phyloP scores from a whole-genome alignment of 2,329 filamentous ascomycete species.

The Rosellinia necatrix region DNA sequence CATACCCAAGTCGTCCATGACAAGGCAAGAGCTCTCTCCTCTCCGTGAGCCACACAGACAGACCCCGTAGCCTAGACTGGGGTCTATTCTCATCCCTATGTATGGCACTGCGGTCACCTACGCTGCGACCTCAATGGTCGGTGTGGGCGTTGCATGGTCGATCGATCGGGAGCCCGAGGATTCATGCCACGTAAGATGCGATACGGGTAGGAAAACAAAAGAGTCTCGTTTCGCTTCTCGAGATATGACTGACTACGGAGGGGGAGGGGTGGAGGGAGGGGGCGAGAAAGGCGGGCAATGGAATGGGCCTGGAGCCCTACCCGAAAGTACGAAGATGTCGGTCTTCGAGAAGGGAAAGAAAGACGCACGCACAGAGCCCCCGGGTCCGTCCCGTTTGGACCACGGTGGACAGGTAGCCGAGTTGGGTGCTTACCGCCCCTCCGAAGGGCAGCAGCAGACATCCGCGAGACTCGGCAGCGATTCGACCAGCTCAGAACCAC shows the following conservation, averaged over 20 bases:
- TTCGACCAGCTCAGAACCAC: slow-evolving; percentile 9
- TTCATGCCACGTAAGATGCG: slow-evolving; percentile 13
- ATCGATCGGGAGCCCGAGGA: slow-evolving; percentile 1
- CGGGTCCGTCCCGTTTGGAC: not conserved
- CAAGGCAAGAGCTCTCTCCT: too few relatives aligned
- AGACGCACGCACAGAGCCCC: not conserved
- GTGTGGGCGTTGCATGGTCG: not conserved
- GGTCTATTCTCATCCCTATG: slow-evolving; percentile 13
- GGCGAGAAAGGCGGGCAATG: not conserved
- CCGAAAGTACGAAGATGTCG: not conserved
- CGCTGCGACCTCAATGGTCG: not conserved
- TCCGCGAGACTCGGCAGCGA: not conserved
- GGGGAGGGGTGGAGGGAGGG: too few relatives aligned
- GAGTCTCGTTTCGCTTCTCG: not conserved
- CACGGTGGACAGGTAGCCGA: slow-evolving; percentile 3
- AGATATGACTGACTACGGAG: too few relatives aligned
- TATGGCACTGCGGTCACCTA: slow-evolving; percentile 1
- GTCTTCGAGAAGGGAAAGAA: not conserved
- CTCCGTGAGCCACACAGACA: too few relatives aligned
- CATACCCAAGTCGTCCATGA: too few relatives aligned
- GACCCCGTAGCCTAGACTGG: slow-evolving; percentile 19
- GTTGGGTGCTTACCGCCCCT: slow-evolving; percentile 18
- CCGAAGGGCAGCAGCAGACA: not conserved
- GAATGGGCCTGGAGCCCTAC: not conserved
- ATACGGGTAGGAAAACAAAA: not conserved